Base-by-base conservation (phyloP, 805 yeast genomes). In the Hermanozyma aechmeae region DNA sequence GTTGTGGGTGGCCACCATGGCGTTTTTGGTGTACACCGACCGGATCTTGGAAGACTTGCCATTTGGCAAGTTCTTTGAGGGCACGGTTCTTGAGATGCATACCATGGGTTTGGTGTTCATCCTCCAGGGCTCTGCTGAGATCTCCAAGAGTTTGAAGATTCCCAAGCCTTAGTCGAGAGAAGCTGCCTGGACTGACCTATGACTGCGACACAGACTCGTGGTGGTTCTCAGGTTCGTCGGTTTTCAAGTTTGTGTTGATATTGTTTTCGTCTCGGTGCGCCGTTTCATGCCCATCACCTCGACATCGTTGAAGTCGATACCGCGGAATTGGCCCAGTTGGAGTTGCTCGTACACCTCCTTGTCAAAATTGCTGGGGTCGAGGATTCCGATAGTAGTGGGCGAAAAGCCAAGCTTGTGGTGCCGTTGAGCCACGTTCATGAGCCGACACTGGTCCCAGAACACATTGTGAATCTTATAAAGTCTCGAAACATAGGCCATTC, bases 51-150 rank as follows among this genome's bases (percentile, higher is more conserved):
- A 61, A 15, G 46, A 65, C 14, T 56, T 89, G 32, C 89, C 94
- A 5, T 73, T 76, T 15, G 94, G 95, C 2, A 40, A 69, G 7
- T 37, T 63, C 20, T 71, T 78, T 35, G 53, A 58, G 36, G 79
- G 72, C 27, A 57, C 75, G 2, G 53, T 68, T 24, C 64, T 71
- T 28, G 96, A 82, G 53, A 68, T 86, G 56, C 97, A 92, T 50
- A 79, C 85, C 15, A 43, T 79, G 4, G 68, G 75, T 10, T 39
- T 71, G 4, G 53, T 76, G 4, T 92, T 84, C 51, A 62, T 76
- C 35, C 26, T 80, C 11, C 92, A 84, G 38, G 98, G 98, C 6
- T 81, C 89, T 53, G 79, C 82, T 31, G 86, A 87, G 76, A 83
- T 92, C 37, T 79, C 93, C 34, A 92, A 92, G 65, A 78, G 89